These are phyloP conservation scores for Phoma sp. DNA, from an alignment of 2,329 filamentous ascomycete species.

Conservation along the genomic window DNA sequence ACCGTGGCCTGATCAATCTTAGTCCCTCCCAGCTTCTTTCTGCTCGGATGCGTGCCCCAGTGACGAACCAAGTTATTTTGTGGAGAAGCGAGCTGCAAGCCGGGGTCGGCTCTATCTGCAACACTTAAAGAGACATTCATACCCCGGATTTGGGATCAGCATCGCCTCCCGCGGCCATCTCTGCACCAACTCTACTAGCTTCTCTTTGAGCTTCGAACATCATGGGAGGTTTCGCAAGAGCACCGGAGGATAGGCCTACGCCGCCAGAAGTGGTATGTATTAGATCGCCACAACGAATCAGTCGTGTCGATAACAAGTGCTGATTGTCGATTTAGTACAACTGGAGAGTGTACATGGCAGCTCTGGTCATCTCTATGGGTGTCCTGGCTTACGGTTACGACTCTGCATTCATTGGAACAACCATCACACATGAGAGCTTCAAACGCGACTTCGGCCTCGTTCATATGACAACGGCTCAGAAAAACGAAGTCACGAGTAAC, in stretches of 20 bases:
- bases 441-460: conserved; percentile 71
- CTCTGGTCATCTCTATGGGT: conserved; percentile 63
- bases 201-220: conserved; percentile 14
- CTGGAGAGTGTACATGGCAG: conserved; percentile 64
- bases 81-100: conserved; percentile 27
- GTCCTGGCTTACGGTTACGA: conserved; percentile 70
- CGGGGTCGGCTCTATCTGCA: conserved; percentile 16
- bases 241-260: conserved; percentile 63
- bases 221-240: conserved; percentile 54
- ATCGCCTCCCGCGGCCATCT: conserved; percentile 10
- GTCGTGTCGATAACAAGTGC: conserved; percentile 45
- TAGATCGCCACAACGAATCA: conserved; percentile 49
- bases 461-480: conserved; percentile 54
- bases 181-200: neutral
- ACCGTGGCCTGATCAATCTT: conserved; percentile 16
- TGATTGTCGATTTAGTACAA: conserved; percentile 54
- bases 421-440: conserved; percentile 74
- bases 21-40: conserved; percentile 11
- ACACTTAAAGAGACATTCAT: conserved; percentile 28
- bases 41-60: conserved; percentile 26
- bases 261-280: conserved; percentile 58
- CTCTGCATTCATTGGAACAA: conserved; percentile 79
- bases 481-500: conserved; percentile 54
- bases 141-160: conserved; percentile 33
- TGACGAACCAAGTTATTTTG: conserved; percentile 22